These are phyloP conservation scores for Myriosclerotinia curreyana DNA, from an alignment of 2,329 filamentous ascomycete genomes.

Conservation along the genomic window DNA sequence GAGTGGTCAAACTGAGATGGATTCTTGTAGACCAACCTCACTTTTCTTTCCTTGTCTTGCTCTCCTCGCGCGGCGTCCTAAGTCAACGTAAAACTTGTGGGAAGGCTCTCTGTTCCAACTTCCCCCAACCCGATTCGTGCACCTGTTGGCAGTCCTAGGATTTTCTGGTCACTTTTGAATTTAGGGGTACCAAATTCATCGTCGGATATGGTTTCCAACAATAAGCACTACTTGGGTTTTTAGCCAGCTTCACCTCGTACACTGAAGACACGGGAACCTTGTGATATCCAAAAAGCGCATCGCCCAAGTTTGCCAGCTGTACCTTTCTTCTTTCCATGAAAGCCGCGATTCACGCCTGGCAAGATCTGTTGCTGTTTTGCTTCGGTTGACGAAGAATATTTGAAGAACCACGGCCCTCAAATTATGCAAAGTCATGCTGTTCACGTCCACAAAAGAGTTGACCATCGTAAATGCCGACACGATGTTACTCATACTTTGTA, in stretches of 20 bases:
- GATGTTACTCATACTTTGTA: no score
- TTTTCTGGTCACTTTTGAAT: neutral
- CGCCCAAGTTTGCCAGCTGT: neutral
- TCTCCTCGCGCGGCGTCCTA: neutral
- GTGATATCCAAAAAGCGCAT: neutral
- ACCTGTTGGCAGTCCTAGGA: neutral
- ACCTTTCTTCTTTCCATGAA: neutral
- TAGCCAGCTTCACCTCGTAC: neutral
- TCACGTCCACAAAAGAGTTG: neutral
- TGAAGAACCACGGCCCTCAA: neutral
- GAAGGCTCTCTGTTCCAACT: neutral
- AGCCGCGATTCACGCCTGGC: neutral
- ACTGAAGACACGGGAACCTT: neutral
- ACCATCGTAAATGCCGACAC: no score
- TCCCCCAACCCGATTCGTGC: neutral
- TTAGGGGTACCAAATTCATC: neutral
- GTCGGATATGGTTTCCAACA: neutral
- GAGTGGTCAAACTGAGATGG: neutral
- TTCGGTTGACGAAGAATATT: neutral
- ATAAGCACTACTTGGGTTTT: rapidly evolving
- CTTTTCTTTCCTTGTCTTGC: neutral
- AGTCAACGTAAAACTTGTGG: neutral
- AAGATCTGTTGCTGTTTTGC: neutral
- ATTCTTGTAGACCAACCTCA: neutral
- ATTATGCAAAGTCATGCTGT: neutral